Evolutionary conservation across 257 asterid genomes (phyloP), one percentile per base, ranked within the genome.

Genomic region (Nicotiana attenuata): DNA sequence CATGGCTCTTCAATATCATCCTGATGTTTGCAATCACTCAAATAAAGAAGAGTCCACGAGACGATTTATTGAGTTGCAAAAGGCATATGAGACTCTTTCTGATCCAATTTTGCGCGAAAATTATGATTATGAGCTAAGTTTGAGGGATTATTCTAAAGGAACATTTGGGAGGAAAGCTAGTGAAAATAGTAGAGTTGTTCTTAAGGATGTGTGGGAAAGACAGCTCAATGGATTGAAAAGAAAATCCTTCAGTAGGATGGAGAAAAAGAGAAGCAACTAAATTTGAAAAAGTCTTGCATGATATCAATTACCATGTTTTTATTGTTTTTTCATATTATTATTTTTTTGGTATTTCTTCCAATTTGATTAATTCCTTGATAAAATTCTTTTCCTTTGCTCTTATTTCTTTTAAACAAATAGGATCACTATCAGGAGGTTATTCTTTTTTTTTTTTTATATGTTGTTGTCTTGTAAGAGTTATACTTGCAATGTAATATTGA

Each of bases 1-100:
- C n/a, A 82, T 82, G 88, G 91, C 88, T 65, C 89, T 85, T 60
- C 87, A 83, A 50, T 87, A 81, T 77, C 93, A 90, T 80, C 93
- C 93, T 1, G 91, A 90, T 76, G 83, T 85, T 26, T 84, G 89
- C 55, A n/a, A 61, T 78, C 35, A 56, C 8, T 71, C 85, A 0
- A 61, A 75, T 0, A 84, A 85, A 71, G 83, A 83, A 61, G 93
- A 90, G 47, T 88, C 88, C 1, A 84, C 88, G 7, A 69, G 61
- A 41, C 82, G 85, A 28, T 90, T 90, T 59, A 75, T 90, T 38
- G 87, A 85, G 84, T n/a, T 90, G 24, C 81, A 85, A 52, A 41
- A 69, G 76, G 93, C 91, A 3, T 88, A 90, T 31, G 91, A 88
- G 59, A 83, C 86, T 13, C 87, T 90, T 1, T 90, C 88, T 6